A percentile compares a stretch with the other conserved stretches of the same genome.
Evolutionary conservation across 805 yeast genomes (phyloP).

Genomic region (Kluyveromyces lactis): DNA sequence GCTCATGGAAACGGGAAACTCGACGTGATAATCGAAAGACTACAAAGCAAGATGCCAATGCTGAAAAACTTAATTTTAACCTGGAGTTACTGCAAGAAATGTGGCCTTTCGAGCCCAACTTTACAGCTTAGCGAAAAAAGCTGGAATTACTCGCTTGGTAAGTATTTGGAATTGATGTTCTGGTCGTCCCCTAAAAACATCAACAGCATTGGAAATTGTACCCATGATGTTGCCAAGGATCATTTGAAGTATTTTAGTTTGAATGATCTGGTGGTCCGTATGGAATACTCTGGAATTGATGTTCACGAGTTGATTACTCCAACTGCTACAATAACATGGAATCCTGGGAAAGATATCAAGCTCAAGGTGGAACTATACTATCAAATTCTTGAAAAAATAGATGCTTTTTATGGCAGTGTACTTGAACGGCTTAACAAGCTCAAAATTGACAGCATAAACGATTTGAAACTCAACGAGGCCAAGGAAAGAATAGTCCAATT

Average conservation of each 20-base stretch:
- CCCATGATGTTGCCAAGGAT: slow-evolving; percentile 72
- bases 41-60: slow-evolving; percentile 48
- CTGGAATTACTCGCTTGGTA: slow-evolving; percentile 89
- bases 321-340: slow-evolving; percentile 58
- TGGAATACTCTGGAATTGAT: slow-evolving; percentile 71
- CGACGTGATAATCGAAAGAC: slow-evolving; percentile 63
- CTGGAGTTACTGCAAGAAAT: slow-evolving; percentile 86
- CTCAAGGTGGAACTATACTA: slow-evolving; percentile 57
- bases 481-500: slow-evolving; percentile 48
- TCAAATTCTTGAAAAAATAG: slow-evolving; percentile 44
- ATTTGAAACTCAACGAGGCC: slow-evolving; percentile 67
- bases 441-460: slow-evolving; percentile 62
- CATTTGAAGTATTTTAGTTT: slow-evolving; percentile 81
- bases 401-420: slow-evolving; percentile 65
- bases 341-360: slow-evolving; percentile 58
- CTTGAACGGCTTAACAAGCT: slow-evolving; percentile 62
- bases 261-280: slow-evolving; percentile 66
- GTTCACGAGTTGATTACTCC: slow-evolving; percentile 78
- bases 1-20: slow-evolving; percentile 83
- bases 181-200: slow-evolving; percentile 55
- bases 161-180: slow-evolving; percentile 77
- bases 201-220: slow-evolving; percentile 57
- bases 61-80: slow-evolving; percentile 63
- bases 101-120: slow-evolving; percentile 68
- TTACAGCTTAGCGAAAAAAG: slow-evolving; percentile 78